Base-by-base conservation (phyloP, 768 basidiomycete genomes). In the Calocybe gangraenosa region DNA sequence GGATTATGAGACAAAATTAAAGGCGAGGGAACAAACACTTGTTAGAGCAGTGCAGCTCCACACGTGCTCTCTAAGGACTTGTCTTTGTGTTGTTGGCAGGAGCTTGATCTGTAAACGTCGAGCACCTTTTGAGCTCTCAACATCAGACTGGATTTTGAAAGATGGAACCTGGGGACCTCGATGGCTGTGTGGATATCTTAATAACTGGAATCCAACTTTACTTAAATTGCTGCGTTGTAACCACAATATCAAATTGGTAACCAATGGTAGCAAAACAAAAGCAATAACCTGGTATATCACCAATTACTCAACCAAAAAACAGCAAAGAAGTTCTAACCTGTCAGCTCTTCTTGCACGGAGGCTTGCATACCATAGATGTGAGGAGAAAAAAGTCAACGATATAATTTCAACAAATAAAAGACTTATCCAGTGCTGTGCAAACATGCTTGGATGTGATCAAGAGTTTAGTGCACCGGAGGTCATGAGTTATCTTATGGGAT, bases 401-500 rank as follows among this genome's bases (percentile, higher is more conserved):
- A n/a, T 56, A 2, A 33, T 43, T 0, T 48, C 61, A 2, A 8
- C 50, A 1, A 67, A 66, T 44, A 58, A 57, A 11, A 30, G 51
- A 0, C 56, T 72, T 3, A 47, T 74, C 0, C 57, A 63, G 22
- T 53, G 62, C 2, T 67, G 67, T 25, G 52, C 61, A 0, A 67
- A 71, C 33, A 46, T 58, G 0, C 32, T 76, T 0, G 65, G 57
- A n/a, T 17, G 57, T 0, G 47, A 68, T 15, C 59, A 66, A 32
- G 73, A 76, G 44, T 58, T 72, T 8, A 62, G 65, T 13, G 68
- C 58, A 0, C 65, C 65, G 0, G 66, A 68, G 46, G 61, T 71
- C 1, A 58, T 72, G 0, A 58, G 55, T 8, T 68, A 71, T 36
- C 36, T 75, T 0, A 73, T 71, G 68, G 70, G 68, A 2, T 73